Evolutionary conservation across 2,329 filamentous ascomycete species (phyloP).

Genomic region (Ambrosiella cleistominuta): DNA sequence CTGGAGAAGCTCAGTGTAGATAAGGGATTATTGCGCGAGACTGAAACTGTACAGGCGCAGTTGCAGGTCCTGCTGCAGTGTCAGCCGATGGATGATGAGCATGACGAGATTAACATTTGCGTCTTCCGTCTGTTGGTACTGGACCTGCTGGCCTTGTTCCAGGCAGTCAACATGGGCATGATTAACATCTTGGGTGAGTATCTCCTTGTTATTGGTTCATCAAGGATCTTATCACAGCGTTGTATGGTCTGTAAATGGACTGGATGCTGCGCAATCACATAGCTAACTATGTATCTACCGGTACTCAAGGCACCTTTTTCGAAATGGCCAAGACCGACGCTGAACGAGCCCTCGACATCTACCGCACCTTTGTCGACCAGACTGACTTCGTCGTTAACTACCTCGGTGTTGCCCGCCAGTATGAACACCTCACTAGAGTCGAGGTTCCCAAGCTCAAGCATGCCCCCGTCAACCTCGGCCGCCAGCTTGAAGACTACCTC

Average conservation of each 20-base stretch:
- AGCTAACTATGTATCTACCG: slow-evolving; percentile 9
- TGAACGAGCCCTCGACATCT: slow-evolving; percentile 77
- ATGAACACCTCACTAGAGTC: slow-evolving; percentile 78
- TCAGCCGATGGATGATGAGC: slow-evolving; percentile 69
- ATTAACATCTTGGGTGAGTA: slow-evolving; percentile 81
- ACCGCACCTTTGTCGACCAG: slow-evolving; percentile 78
- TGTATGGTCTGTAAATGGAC: too few relatives aligned
- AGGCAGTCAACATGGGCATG: slow-evolving; percentile 88
- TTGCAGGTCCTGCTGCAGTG: slow-evolving; percentile 74
- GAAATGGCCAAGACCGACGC: slow-evolving; percentile 94
- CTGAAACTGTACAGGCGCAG: slow-evolving; percentile 76
- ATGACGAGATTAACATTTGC: slow-evolving; percentile 92
- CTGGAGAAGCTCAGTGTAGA: slow-evolving; percentile 77
- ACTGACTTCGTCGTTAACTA: slow-evolving; percentile 89
- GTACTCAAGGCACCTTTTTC: slow-evolving; percentile 67
- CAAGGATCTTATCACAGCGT: too few relatives aligned
- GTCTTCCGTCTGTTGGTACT: slow-evolving; percentile 83
- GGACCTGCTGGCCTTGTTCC: slow-evolving; percentile 77
- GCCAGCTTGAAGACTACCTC: slow-evolving; percentile 83
- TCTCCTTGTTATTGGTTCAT: background rate
- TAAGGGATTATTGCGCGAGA: slow-evolving; percentile 82
- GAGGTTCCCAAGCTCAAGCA: slow-evolving; percentile 96
- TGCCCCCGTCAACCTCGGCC: slow-evolving; percentile 77
- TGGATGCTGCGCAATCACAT: background rate
- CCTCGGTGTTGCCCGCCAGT: slow-evolving; percentile 69